Conservation (phyloP, 2,329 filamentous ascomycete species). For the Harringtonia aguacate region DNA sequence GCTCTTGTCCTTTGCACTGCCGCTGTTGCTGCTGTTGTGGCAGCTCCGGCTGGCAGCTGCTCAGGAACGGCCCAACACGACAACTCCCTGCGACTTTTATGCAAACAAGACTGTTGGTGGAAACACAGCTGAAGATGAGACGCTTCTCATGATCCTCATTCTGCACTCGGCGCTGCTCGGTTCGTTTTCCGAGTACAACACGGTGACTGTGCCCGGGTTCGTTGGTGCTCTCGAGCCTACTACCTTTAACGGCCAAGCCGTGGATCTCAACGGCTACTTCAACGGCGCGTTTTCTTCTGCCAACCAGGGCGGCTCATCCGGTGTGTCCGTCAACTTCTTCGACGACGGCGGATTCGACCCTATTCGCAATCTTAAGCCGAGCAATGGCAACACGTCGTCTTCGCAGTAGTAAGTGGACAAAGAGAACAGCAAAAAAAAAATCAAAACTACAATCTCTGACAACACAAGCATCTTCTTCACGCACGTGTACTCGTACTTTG, state of each 20-base stretch:
- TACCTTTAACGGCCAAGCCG: conserved; percentile 3
- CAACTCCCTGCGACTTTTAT: conserved; percentile 7
- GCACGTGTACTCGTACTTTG: conserved; percentile 8
- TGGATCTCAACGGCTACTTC: conserved; percentile 8
- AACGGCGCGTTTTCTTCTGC: conserved; percentile 5
- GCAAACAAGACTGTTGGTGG: conserved; percentile 5
- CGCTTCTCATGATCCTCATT: conserved; percentile 6
- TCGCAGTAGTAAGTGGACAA: conserved; percentile 4
- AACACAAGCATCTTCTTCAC: conserved; percentile 5
- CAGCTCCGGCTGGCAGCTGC: conserved; percentile 1
- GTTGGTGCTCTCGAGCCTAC: conserved; percentile 3
- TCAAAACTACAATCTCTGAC: background rate
- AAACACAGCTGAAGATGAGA: conserved; percentile 2
- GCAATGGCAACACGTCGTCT: conserved; percentile 5
- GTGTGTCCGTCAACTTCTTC: conserved; percentile 5
- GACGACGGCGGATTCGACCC: conserved; percentile 5
- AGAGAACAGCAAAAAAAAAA: background rate
- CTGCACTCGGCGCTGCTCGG: conserved; percentile 7
- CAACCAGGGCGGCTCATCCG: conserved; percentile 1
- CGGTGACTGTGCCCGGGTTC: conserved; percentile 2
- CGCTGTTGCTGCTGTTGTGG: background rate
- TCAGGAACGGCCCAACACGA: conserved; percentile 2
- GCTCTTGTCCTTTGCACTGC: background rate
- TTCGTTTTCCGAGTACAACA: conserved; percentile 8
- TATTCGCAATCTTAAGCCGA: background rate